A percentile compares a stretch with the other conserved stretches of the same genome.
Conservation (phyloP, 192 early-diverging fungal genomes). For the Physocladia obscura region DNA sequence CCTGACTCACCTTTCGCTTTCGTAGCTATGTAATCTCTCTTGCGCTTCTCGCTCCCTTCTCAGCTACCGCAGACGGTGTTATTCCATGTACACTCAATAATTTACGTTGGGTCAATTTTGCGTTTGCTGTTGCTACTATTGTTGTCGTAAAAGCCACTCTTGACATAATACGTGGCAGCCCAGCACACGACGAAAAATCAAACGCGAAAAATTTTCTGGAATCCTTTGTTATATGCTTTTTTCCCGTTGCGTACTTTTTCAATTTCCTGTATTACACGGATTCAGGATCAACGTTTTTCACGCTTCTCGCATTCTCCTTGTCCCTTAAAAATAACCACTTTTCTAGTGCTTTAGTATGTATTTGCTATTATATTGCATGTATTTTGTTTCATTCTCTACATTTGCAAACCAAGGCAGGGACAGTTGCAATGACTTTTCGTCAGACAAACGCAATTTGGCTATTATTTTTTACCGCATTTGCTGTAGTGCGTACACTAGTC, state of each 20-base stretch:
- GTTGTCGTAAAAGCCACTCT: constrained; percentile 9
- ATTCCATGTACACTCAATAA: constrained; percentile 12
- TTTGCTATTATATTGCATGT: constrained; percentile 2
- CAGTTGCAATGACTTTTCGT: constrained; percentile 60
- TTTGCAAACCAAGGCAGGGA: constrained; percentile 22
- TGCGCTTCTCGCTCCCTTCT: neutral
- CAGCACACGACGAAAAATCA: neutral
- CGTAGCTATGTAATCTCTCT: constrained; percentile 16
- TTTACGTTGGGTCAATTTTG: constrained; percentile 64
- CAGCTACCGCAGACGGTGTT: too few relatives aligned
- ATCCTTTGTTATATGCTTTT: constrained; percentile 51
- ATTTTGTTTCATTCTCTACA: neutral
- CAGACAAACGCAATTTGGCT: constrained; percentile 95
- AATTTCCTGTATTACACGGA: constrained; percentile 92
- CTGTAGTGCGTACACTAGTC: constrained; percentile 23
- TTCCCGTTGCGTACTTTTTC: constrained; percentile 85
- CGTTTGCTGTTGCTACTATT: constrained; percentile 45
- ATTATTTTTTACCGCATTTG: constrained; percentile 57
- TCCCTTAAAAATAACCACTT: constrained; percentile 48
- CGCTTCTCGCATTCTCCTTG: constrained; percentile 65
- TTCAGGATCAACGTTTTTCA: constrained; percentile 76
- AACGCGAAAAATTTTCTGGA: neutral
- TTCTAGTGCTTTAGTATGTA: constrained; percentile 61
- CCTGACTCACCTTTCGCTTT: too few relatives aligned
- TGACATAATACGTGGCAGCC: constrained; percentile 16